Conservation (phyloP, 345 rosid species). For the Euphorbia peplus region DNA sequence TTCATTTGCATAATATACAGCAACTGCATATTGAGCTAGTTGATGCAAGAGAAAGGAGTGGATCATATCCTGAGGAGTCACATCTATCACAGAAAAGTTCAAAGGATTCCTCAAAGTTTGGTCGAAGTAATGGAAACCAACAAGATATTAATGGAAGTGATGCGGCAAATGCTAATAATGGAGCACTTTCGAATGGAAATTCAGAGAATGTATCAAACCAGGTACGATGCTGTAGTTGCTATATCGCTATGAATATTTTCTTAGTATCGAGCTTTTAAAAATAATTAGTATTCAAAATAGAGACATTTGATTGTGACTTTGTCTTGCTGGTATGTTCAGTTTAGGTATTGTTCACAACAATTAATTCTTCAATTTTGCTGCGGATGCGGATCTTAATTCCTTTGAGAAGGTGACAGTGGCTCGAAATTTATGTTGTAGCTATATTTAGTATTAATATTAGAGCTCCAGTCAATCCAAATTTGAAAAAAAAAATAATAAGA, state of each 20-base stretch:
- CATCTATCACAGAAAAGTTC: constrained; percentile 44
- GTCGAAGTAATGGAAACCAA: constrained; percentile 51
- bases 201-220: constrained; percentile 43
- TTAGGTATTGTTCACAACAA: too few species aligned
- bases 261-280: not conserved
- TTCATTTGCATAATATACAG: constrained; percentile 73
- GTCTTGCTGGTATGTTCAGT: too few species aligned
- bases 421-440: too few species aligned
- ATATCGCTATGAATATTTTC: not conserved
- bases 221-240: constrained; percentile 36
- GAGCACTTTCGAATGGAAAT: constrained; percentile 48
- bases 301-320: too few species aligned
- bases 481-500: too few species aligned
- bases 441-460: too few species aligned
- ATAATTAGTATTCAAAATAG: not conserved
- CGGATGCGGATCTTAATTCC: too few species aligned
- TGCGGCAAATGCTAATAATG: constrained; percentile 30
- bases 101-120: constrained; percentile 50
- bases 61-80: constrained; percentile 57
- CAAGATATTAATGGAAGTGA: constrained; percentile 46
- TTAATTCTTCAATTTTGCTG: too few species aligned
- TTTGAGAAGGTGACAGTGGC: too few species aligned
- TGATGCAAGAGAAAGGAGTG: constrained; percentile 64
- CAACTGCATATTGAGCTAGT: constrained; percentile 87
- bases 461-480: too few species aligned